A percentile compares a stretch with the other conserved stretches of the same genome.
phyloP scores from a whole-genome alignment of 345 rosid genomes.

The Eucalyptus regnans region DNA sequence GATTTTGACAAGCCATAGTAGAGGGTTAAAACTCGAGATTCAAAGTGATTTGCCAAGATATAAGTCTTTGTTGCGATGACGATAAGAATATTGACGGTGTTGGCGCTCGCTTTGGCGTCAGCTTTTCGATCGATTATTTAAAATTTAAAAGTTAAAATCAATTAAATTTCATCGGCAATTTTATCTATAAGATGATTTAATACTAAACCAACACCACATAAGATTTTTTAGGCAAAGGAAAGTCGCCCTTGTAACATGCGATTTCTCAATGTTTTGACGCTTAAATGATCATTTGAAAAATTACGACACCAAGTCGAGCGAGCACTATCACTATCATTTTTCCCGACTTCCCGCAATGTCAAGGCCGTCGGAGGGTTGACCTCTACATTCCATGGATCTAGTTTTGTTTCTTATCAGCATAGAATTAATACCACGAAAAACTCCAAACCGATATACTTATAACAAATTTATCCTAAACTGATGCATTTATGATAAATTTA shows the following conservation, averaged over 20 bases:
- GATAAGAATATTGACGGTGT: too few species aligned
- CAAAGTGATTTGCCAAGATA: too few species aligned
- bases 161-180: not conserved
- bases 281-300: not conserved
- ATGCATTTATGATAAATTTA: too few species aligned
- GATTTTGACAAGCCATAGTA: too few species aligned
- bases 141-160: not conserved
- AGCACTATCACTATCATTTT: not conserved
- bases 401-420: not conserved
- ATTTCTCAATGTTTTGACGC: not conserved
- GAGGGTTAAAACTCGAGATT: too few species aligned
- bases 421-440: too few species aligned
- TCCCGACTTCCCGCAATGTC: not conserved
- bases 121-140: not conserved
- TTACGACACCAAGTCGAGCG: rapidly evolving
- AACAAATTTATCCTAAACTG: rapidly evolving
- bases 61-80: too few species aligned
- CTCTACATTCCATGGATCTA: not conserved
- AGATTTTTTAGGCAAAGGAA: not conserved
- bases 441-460: rapidly evolving
- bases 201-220: not conserved
- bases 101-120: not conserved
- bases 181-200: not conserved
- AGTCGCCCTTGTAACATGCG: not conserved
- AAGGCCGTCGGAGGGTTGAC: not conserved